These are phyloP conservation scores for Lunularia cruciata DNA, from an alignment of 225 moss, liverwort and hornwort species.

Conservation along the genomic window DNA sequence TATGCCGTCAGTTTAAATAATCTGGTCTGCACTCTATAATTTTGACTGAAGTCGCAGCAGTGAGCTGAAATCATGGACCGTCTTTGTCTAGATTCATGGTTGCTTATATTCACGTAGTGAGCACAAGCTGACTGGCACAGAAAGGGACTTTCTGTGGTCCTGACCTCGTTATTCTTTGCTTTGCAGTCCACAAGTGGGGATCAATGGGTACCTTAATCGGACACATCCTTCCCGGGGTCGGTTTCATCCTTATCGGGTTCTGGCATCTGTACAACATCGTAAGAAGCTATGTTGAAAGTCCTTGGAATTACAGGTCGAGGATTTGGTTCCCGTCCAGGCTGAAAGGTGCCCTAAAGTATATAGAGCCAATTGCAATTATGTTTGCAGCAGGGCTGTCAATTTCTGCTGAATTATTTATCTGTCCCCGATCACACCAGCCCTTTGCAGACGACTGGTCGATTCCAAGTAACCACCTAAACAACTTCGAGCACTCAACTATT, in stretches of 20 bases:
- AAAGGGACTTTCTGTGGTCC: neutral
- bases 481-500: slow-evolving; percentile 92
- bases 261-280: slow-evolving; percentile 78
- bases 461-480: slow-evolving; percentile 67
- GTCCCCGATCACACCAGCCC: slow-evolving; percentile 68
- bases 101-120: neutral
- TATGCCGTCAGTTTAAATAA: too few relatives aligned
- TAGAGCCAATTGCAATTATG: slow-evolving; percentile 58
- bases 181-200: neutral
- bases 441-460: slow-evolving; percentile 76
- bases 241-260: slow-evolving; percentile 64
- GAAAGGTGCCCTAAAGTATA: slow-evolving; percentile 41
- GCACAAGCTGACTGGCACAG: too few relatives aligned
- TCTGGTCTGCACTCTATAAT: too few relatives aligned
- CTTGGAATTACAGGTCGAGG: slow-evolving; percentile 62
- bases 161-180: neutral
- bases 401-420: slow-evolving; percentile 82
- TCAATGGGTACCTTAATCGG: slow-evolving; percentile 88
- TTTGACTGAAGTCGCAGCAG: neutral
- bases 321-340: slow-evolving; percentile 52
- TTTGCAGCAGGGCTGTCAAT: slow-evolving; percentile 58
- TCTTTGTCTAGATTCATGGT: neutral
- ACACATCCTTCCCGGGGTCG: slow-evolving; percentile 68
- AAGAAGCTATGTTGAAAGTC: slow-evolving; percentile 39
- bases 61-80: neutral